Base-by-base conservation (phyloP, 2,329 filamentous ascomycete species). In the Nakataea oryzae region DNA sequence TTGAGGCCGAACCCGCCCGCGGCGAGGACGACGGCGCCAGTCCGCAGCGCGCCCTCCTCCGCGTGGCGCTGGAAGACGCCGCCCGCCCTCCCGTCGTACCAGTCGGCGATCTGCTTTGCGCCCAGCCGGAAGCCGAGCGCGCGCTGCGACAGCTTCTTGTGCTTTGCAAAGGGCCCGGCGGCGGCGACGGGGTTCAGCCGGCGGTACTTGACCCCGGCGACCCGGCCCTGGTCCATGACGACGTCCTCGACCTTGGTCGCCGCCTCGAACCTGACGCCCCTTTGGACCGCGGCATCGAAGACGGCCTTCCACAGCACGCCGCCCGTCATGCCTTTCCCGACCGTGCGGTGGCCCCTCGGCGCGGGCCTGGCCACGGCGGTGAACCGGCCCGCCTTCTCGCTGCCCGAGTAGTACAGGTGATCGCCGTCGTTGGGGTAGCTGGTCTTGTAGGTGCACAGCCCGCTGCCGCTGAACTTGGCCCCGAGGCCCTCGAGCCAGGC, bases 401-500 rank as follows among this genome's bases (percentile, higher is more conserved):
- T 65, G 24, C 64, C 64, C 1, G 64, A 65, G 21, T 59, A 63
- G 34, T 61, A 65, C 8, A 65, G 57, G 8, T 50, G 56, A 24
- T 64, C 41, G 24, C 26, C 41, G 47, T 62, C 57, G 26, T 59
- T 64, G 1, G 65, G 63, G 58, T 64, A 65, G 64, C 64, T 65
- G n/a, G 65, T 66, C 58, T 61, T 62, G 56, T 59, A 66, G 8
- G 62, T 62, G 28, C 65, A 66, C 26, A 66, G 28, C 13, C 13
- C 34, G 14, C 58, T n/a, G 14, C 55, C 59, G 27, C 57, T 59
- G 55, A 66, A 66, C 7, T 17, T 9, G n/a, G 57, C 63, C 41
- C 65, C 64, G 32, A 65, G 62, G 14, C 32, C 57, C 59, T 66
- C 61, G 28, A 66, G 58, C 65, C 65, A 66, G 29, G 60, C 59